Evolutionary conservation across 352 stramenopile species (phyloP), one percentile per base, ranked within the genome.

Genomic region (Phytophthora syringae): DNA sequence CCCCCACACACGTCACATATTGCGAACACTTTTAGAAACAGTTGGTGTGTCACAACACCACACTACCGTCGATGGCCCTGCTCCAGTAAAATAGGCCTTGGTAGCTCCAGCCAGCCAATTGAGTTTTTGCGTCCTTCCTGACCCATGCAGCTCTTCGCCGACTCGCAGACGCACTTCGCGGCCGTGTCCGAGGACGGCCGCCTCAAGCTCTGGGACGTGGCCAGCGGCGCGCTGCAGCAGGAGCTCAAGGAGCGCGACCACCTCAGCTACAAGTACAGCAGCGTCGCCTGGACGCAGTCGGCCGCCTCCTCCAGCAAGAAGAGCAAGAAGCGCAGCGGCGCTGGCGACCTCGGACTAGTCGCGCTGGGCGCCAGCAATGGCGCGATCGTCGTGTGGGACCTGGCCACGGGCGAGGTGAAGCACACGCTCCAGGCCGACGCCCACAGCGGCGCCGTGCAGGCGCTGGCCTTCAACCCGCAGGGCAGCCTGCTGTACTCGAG

Each of bases 181-280:
- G 76, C 79, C 64, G 85, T 95, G 66, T 89, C 86, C 42, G 83
- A 90, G 51, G 88, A 95, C 74, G 84, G 83, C 59, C 86, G 88
- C 40, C 77, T 95, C 49, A 91, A 91, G 74, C 72, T 95, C 42
- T 95, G 86, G 85, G 74, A 95, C 62, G 76, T 91, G 65, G 76
- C 64, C 43, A 84, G 80, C 3, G 82, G 85, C 27, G 61, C 77
- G 27, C 59, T 95, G 55, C 76, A 87, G 50, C 80, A 88, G 66
- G 88, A 95, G 54, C 72, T 94, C 15, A 89, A 89, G 61, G 85
- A 95, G 73, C 82, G 84, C 45, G 85, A 95, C 63, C 85, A 95
- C 69, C 73, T 94, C 36, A 92, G 70, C 63, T 93, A 93, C 80
- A 88, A 83, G 42, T 94, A 92, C 74, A 95, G 85, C 42, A 77